phyloP scores from a whole-genome alignment of 352 stramenopile species.

The Phytopythium oedochilum region DNA sequence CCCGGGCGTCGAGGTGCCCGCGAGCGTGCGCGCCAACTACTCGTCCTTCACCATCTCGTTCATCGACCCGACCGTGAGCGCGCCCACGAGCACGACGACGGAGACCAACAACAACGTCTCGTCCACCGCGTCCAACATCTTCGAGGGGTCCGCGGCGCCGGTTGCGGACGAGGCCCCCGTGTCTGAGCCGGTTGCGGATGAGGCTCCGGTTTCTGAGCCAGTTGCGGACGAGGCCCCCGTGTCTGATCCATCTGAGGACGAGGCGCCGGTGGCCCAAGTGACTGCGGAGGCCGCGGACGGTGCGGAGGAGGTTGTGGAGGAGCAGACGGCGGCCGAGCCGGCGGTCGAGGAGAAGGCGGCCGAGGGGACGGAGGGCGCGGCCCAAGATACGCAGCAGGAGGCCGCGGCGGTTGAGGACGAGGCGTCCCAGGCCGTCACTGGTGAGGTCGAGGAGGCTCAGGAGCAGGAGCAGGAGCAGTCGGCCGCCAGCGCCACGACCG shows the following conservation, averaged over 20 bases:
- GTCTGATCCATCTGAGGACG: not conserved
- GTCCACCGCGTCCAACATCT: slow-evolving; percentile 9
- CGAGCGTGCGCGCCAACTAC: slow-evolving; percentile 43
- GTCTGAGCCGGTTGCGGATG: not conserved
- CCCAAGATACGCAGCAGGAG: not conserved
- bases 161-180: not conserved
- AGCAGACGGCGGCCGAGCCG: not conserved
- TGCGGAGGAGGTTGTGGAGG: not conserved
- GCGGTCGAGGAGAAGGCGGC: not conserved
- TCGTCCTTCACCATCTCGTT: slow-evolving; percentile 54
- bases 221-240: no score
- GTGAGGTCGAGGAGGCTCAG: not conserved
- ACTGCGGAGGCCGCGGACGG: not conserved
- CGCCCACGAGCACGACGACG: slow-evolving; percentile 19
- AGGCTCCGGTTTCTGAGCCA: not conserved
- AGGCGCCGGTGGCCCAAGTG: no score
- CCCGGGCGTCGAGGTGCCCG: slow-evolving; percentile 26
- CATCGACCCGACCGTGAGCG: slow-evolving; percentile 38
- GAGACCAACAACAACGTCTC: slow-evolving; percentile 24
- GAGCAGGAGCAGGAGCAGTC: not conserved
- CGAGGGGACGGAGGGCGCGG: not conserved
- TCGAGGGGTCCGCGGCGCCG: not conserved
- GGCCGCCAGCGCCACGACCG: not conserved
- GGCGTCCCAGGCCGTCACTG: not conserved
- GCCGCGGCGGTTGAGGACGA: slow-evolving; percentile 3